phyloP scores from a whole-genome alignment of 192 early-diverging fungal species.

The Phlyctochytrium bullatum region DNA sequence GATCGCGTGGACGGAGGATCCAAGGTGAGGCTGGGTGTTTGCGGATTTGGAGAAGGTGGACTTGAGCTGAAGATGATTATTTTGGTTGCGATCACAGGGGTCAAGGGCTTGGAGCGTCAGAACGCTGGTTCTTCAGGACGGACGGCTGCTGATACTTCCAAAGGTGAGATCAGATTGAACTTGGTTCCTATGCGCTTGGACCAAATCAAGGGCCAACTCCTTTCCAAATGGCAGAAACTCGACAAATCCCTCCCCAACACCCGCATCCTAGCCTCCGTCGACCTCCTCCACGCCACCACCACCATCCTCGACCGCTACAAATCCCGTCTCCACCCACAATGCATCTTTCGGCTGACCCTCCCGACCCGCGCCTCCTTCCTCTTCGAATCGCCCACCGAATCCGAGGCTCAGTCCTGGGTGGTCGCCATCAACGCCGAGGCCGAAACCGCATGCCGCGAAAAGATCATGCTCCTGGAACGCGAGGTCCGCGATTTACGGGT shows the following conservation, averaged over 20 bases:
- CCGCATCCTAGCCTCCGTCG: background rate
- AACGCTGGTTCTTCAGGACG: background rate
- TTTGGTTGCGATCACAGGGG: too few relatives aligned
- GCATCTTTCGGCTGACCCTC: background rate
- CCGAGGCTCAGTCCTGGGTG: background rate
- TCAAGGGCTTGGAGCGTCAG: background rate
- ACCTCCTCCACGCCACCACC: background rate
- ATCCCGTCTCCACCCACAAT: background rate
- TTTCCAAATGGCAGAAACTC: background rate
- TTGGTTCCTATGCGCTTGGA: too few relatives aligned
- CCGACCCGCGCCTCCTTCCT: background rate
- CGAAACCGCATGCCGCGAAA: background rate
- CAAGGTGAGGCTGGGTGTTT: background rate
- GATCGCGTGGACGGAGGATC: background rate
- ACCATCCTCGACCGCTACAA: background rate
- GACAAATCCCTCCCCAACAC: background rate
- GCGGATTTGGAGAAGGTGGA: background rate
- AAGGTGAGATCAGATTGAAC: background rate
- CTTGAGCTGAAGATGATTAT: background rate
- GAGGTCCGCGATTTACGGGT: background rate
- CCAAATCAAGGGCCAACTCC: background rate
- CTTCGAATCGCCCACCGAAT: background rate
- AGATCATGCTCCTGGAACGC: background rate
- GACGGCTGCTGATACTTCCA: background rate
- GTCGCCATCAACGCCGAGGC: background rate